A percentile compares a stretch with the other conserved stretches of the same genome.
Conservation (phyloP, 1,284 basidiomycete species). For the Puccinia horiana region DNA sequence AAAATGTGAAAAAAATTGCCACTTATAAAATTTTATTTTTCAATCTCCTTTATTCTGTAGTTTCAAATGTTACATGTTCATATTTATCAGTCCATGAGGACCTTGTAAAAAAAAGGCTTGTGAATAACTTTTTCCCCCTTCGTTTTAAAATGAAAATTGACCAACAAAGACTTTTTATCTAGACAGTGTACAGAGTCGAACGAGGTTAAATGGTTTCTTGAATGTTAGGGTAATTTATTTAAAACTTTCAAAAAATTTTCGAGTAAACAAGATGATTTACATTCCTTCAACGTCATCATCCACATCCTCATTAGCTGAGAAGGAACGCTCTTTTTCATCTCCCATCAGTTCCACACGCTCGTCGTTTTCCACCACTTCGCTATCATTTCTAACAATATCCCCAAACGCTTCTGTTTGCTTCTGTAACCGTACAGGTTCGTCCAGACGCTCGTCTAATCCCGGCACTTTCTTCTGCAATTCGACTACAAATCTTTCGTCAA, state of each 20-base stretch:
- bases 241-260: too few relatives aligned
- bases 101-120: too few relatives aligned
- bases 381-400: conserved; percentile 35
- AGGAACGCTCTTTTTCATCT: conserved; percentile 19
- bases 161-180: not conserved
- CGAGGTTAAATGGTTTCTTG: not conserved
- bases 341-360: not conserved
- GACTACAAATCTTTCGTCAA: conserved; percentile 7
- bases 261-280: not conserved
- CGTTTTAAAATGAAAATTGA: too few relatives aligned
- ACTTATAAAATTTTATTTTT: too few relatives aligned
- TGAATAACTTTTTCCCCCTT: too few relatives aligned
- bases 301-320: not conserved
- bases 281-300: conserved; percentile 16
- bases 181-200: not conserved
- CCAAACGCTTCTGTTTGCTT: conserved; percentile 37
- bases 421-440: conserved; percentile 1
- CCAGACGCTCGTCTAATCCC: not conserved
- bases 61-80: too few relatives aligned
- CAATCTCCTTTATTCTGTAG: too few relatives aligned
- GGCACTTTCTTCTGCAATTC: conserved; percentile 25
- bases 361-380: conserved; percentile 27
- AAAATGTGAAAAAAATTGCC: too few relatives aligned
- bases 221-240: not conserved
- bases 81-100: too few relatives aligned